Percentiles rank a stretch among this genome's conserved stretches.
phyloP scores from a whole-genome alignment of 2,329 filamentous ascomycete genomes.

The Hymenoscyphus occultus region DNA sequence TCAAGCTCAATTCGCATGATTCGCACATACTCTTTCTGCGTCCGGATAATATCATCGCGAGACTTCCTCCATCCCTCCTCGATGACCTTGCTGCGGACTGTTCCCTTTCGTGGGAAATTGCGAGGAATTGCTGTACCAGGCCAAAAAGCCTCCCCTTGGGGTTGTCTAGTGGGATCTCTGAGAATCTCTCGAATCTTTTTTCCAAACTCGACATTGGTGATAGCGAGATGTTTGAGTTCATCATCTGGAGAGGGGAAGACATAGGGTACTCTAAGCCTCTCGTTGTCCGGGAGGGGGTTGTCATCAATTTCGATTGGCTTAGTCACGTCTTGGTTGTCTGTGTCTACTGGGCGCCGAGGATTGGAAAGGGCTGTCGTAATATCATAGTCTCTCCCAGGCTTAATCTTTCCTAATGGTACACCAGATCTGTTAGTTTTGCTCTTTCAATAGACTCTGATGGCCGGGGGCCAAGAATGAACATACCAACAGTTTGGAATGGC shows the following conservation, averaged over 20 bases:
- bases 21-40: no score
- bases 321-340: background rate
- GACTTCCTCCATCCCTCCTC: background rate
- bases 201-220: background rate
- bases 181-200: background rate
- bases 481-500: constrained; percentile 6
- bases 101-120: background rate
- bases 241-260: background rate
- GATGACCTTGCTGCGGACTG: background rate
- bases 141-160: background rate
- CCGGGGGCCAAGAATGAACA: background rate
- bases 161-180: background rate
- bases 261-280: background rate
- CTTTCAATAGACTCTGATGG: background rate
- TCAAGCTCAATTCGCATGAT: no score
- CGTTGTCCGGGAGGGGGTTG: background rate
- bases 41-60: no score
- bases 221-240: constrained; percentile 2
- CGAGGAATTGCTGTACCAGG: background rate
- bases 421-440: background rate
- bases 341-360: background rate
- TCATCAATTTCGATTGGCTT: background rate
- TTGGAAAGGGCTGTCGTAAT: background rate
- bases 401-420: background rate
- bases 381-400: background rate